Evolutionary conservation across 2,329 filamentous ascomycete species (phyloP).

Genomic region (Plectosphaerella plurivora): DNA sequence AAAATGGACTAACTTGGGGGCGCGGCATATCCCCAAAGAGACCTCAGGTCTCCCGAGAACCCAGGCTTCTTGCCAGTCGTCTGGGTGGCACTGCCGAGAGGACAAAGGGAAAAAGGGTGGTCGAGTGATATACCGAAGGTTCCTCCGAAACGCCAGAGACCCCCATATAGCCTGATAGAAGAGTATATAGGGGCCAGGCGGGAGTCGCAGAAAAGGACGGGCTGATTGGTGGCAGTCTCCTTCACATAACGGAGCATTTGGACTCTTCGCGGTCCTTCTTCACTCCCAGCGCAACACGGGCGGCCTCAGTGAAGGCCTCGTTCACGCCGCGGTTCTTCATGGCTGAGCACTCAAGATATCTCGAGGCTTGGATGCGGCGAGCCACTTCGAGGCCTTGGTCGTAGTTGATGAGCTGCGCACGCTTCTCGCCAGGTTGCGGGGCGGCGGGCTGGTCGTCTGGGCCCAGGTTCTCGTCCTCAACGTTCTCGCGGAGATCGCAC

Average conservation of each 20-base stretch:
- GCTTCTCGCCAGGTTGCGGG: slow-evolving; percentile 46
- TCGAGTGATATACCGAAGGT: too few relatives aligned
- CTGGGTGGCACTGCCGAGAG: too few relatives aligned
- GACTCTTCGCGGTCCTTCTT: slow-evolving; percentile 60
- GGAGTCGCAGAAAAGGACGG: too few relatives aligned
- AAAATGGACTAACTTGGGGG: not conserved
- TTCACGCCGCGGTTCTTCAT: slow-evolving; percentile 98
- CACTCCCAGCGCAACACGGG: slow-evolving; percentile 80
- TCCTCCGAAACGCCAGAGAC: too few relatives aligned
- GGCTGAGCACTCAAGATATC: slow-evolving; percentile 96
- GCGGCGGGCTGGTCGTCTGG: slow-evolving; percentile 26
- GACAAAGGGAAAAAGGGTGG: too few relatives aligned
- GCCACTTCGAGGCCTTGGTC: slow-evolving; percentile 89
- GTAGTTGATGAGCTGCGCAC: slow-evolving; percentile 71
- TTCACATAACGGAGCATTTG: slow-evolving; percentile 58
- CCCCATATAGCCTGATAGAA: too few relatives aligned
- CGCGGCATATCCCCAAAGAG: too few relatives aligned
- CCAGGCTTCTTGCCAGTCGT: too few relatives aligned
- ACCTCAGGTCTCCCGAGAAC: too few relatives aligned
- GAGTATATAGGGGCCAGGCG: too few relatives aligned
- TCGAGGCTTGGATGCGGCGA: slow-evolving; percentile 82
- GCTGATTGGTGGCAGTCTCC: too few relatives aligned
- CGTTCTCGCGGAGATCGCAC: slow-evolving; percentile 84
- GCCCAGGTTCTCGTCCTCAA: slow-evolving; percentile 64
- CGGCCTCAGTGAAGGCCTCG: slow-evolving; percentile 96